These are phyloP conservation scores for Silene latifolia DNA, from an alignment of 148 eudicot genomes.

Conservation along the genomic window DNA sequence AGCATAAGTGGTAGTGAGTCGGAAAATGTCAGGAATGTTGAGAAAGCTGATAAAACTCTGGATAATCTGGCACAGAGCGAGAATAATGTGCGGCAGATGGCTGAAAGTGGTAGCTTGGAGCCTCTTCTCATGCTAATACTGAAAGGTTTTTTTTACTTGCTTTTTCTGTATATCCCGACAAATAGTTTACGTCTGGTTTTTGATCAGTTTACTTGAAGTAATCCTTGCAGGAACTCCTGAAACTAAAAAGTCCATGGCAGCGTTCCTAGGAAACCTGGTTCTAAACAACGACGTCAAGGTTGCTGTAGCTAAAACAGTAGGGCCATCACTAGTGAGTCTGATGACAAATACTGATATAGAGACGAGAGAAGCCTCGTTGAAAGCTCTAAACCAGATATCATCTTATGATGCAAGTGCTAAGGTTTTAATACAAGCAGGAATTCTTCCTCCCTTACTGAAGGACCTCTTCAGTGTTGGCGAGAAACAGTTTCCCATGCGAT, in stretches of 20 bases:
- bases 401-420: conserved; percentile 67
- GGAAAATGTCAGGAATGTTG: conserved; percentile 54
- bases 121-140: conserved; percentile 70
- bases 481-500: conserved; percentile 60
- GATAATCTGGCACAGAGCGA: conserved; percentile 66
- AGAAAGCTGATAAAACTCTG: conserved; percentile 71
- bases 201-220: not conserved
- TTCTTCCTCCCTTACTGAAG: conserved; percentile 78
- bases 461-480: conserved; percentile 62
- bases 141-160: conserved; percentile 47
- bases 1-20: conserved; percentile 91
- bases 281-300: conserved; percentile 80
- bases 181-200: not conserved
- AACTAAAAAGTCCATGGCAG: conserved; percentile 75
- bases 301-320: conserved; percentile 67
- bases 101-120: conserved; percentile 76
- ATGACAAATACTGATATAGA: conserved; percentile 50
- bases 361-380: conserved; percentile 76
- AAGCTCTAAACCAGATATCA: conserved; percentile 81
- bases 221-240: conserved; percentile 63
- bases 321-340: conserved; percentile 63
- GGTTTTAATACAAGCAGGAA: conserved; percentile 64
- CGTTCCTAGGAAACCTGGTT: conserved; percentile 70
- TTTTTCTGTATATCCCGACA: not conserved
- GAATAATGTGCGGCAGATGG: conserved; percentile 85